phyloP scores from a whole-genome alignment of 148 eudicot genomes.

The Cornus kousa region DNA sequence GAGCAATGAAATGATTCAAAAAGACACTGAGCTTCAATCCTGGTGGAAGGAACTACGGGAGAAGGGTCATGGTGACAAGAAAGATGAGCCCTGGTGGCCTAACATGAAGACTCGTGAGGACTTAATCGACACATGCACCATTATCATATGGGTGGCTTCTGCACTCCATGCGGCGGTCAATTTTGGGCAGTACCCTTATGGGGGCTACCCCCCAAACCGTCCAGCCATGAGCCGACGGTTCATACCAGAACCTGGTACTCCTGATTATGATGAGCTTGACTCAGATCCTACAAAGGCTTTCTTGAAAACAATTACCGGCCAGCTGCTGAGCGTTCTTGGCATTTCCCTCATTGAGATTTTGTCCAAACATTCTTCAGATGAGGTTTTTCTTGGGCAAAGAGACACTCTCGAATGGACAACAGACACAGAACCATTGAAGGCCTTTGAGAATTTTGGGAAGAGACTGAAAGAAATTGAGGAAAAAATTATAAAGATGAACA shows the following conservation, averaged over 20 bases:
- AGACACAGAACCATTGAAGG: slow-evolving; percentile 47
- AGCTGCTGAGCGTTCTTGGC: slow-evolving; percentile 61
- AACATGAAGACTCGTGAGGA: slow-evolving; percentile 53
- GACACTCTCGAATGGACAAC: slow-evolving; percentile 64
- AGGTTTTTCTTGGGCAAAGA: slow-evolving; percentile 77
- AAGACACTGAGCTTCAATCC: slow-evolving; percentile 64
- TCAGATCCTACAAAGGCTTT: slow-evolving; percentile 52
- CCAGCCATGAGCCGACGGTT: slow-evolving; percentile 69
- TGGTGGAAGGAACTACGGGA: slow-evolving; percentile 82
- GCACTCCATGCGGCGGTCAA: slow-evolving; percentile 89
- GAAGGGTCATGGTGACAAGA: slow-evolving; percentile 77
- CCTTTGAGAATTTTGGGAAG: slow-evolving; percentile 59
- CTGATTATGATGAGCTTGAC: slow-evolving; percentile 62
- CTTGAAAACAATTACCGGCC: slow-evolving; percentile 64
- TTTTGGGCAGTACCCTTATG: slow-evolving; percentile 84
- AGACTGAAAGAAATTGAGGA: slow-evolving; percentile 53
- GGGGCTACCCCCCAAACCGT: slow-evolving; percentile 75
- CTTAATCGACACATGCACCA: slow-evolving; percentile 52
- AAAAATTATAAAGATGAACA: slow-evolving; percentile 52
- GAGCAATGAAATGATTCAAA: slow-evolving; percentile 33
- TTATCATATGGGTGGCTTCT: slow-evolving; percentile 80
- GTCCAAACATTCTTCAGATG: slow-evolving; percentile 80
- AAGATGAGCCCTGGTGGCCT: slow-evolving; percentile 83
- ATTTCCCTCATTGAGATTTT: slow-evolving; percentile 68
- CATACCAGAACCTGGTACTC: slow-evolving; percentile 60